Base-by-base conservation (phyloP, 1,284 basidiomycete genomes). In the Trametes pubescens region DNA sequence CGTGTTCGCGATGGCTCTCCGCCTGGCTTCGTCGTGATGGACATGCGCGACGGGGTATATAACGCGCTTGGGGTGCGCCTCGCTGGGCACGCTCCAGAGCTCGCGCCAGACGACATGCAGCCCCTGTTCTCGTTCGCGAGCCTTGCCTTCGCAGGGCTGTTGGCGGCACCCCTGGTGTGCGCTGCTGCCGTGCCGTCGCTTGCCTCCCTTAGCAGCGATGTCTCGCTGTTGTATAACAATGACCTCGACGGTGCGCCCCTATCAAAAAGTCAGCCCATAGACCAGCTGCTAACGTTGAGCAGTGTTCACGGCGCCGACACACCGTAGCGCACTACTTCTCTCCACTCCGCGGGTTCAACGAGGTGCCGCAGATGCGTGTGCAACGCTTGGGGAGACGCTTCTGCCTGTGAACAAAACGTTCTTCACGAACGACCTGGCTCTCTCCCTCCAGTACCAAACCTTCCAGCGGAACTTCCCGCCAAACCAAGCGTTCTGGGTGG, bases 401-500 rank as follows among this genome's bases (percentile, higher is more conserved):
- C 65, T 77, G 7, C 67, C 71, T 1, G 65, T 67, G 14, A 72
- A 73, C 55, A 65, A 66, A 44, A 73, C 72, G 10, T 72, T 72
- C 64, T 71, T 75, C 55, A 40, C 59, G 26, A 65, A 67, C 48
- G 73, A 76, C 51, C 34, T 76, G 38, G 61, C 61, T 1, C 67
- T 71, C 7, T 46, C 72, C 13, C 72, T 76, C 10, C 69, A 70
- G 11, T 76, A 71, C 49, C 73, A 75, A 53, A 65, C 60, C 8
- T 74, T 72, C 59, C 64, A 70, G 22, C 65, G 69, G 6, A 58
- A 61, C 26, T 70, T 69, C 51, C 54, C 64, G 13, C 34, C 65
- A 0, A 61, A 49, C 9, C 73, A 76, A 52, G 62, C 70, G 47
- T 77, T 74, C 59, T 76, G 74, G 74, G 66, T 77, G 9, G 72